Evolutionary conservation across 345 rosid species (phyloP), one percentile per base, ranked within the genome.

Genomic region (Anastatica hierochuntica): DNA sequence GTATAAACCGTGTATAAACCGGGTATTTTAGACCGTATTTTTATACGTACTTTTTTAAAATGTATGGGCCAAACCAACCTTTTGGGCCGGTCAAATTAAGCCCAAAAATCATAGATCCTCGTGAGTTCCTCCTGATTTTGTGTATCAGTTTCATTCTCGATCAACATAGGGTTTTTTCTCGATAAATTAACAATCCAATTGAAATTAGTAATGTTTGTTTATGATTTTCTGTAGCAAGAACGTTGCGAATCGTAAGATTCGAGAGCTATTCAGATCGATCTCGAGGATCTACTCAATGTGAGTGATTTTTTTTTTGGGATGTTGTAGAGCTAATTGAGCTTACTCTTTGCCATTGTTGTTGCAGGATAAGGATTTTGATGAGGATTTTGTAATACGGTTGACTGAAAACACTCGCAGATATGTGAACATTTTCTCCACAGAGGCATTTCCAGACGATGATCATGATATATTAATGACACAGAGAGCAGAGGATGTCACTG

Each of bases 321-420:
- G 4, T 56, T 57, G 42, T 18, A 49, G 34, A 29, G 36, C 20
- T 33, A 38, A n/a, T 19, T 29, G 29, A 45, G 34, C 7, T 29
- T 46, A 53, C 4, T 53, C 15, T 38, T 50, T 51, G 27, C n/a
- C n/a, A n/a, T 12, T 53, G 49, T 50, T 40, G 14, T 50, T 40
- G 14, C 70, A 88, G 98, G 80, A 80, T 53, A 83, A 83, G 62
- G 85, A 74, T 48, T 56, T 56, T 60, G 82, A 79, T 51, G 90
- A 77, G 19, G 95, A 79, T 30, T 88, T 92, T 64, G 44, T 77
- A 9, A 56, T 72, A 61, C 81, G 97, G 18, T 67, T 92, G 54
- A 88, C 84, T 30, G 94, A 83, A 66, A 92, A 92, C 61, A 81
- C 98, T 8, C 86, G 94, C n/a, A 70, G 97, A 12, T 92, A 92